Evolutionary conservation across 257 asterid species (phyloP).

Genomic region (Anisodus acutangulus): DNA sequence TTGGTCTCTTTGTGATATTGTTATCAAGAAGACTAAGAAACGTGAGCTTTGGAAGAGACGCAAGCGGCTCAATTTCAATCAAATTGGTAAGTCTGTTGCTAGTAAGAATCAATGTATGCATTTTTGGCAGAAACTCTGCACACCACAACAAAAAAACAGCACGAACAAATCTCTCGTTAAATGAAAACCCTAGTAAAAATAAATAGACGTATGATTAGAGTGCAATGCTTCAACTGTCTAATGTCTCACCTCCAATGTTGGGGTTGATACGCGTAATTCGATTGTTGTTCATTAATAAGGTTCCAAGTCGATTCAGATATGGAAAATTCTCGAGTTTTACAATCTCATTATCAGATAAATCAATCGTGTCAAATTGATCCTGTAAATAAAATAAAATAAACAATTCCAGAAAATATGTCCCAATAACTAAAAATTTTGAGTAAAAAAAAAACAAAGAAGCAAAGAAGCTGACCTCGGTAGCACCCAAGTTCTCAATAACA

Average conservation of each 20-base stretch:
- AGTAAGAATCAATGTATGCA: conserved; percentile 92
- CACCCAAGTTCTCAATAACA: conserved; percentile 94
- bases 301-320: conserved; percentile 76
- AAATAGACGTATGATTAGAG: not conserved
- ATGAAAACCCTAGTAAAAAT: not conserved
- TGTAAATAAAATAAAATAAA: conserved; percentile 35
- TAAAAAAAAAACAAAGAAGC: not conserved
- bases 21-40: conserved; percentile 92
- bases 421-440: not conserved
- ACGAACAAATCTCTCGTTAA: not conserved
- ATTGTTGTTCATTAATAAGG: conserved; percentile 85
- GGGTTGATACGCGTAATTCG: conserved; percentile 96
- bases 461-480: conserved; percentile 72
- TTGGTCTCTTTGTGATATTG: conserved; percentile 89
- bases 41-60: conserved; percentile 84
- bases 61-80: conserved; percentile 93
- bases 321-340: conserved; percentile 98
- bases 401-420: not conserved
- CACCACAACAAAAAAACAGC: conserved; percentile 1
- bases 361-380: conserved; percentile 98
- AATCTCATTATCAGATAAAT: conserved; percentile 96
- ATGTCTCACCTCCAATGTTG: conserved; percentile 76
- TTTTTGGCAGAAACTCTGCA: conserved; percentile 84
- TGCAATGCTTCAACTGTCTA: not conserved
- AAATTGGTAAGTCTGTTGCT: conserved; percentile 92